Percentiles rank a stretch among this genome's conserved stretches.
These are phyloP conservation scores for Arthroderma sp. DNA, from an alignment of 2,329 filamentous ascomycete genomes.

Conservation along the genomic window DNA sequence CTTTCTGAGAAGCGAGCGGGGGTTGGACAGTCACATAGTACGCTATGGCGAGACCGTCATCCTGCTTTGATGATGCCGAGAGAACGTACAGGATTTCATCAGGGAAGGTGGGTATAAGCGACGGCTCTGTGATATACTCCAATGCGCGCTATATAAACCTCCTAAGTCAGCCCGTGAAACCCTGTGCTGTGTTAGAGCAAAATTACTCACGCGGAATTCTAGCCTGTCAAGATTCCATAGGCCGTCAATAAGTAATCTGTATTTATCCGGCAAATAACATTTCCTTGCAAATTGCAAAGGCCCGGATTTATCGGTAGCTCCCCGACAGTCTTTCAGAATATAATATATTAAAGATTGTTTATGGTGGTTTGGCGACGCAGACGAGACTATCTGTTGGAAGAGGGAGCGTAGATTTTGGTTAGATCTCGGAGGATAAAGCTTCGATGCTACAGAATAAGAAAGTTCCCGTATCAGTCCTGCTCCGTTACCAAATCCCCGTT, in stretches of 20 bases:
- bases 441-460: constrained; percentile 39
- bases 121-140: constrained; percentile 66
- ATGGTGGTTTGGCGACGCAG: constrained; percentile 56
- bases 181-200: neutral
- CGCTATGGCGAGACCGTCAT: constrained; percentile 56
- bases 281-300: constrained; percentile 45
- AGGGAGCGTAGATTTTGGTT: constrained; percentile 56
- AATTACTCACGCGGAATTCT: constrained; percentile 47
- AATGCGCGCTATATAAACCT: constrained; percentile 45
- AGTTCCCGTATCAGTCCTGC: constrained; percentile 10
- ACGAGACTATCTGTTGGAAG: constrained; percentile 56
- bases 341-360: constrained; percentile 79
- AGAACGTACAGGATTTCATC: constrained; percentile 67
- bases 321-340: constrained; percentile 62
- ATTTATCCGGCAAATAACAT: constrained; percentile 60
- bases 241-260: constrained; percentile 69
- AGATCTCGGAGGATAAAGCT: constrained; percentile 62
- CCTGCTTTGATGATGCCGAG: constrained; percentile 47
- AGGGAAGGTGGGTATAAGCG: constrained; percentile 65
- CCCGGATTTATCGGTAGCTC: constrained; percentile 38
- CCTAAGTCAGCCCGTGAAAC: neutral
- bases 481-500: too few relatives aligned
- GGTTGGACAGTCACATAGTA: constrained; percentile 70
- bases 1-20: constrained; percentile 51
- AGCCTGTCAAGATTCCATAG: constrained; percentile 67